Percentiles rank a stretch among this genome's conserved stretches.
phyloP scores from a whole-genome alignment of 1,284 basidiomycete species.

The Melanopsichium pennsylvanicum region DNA sequence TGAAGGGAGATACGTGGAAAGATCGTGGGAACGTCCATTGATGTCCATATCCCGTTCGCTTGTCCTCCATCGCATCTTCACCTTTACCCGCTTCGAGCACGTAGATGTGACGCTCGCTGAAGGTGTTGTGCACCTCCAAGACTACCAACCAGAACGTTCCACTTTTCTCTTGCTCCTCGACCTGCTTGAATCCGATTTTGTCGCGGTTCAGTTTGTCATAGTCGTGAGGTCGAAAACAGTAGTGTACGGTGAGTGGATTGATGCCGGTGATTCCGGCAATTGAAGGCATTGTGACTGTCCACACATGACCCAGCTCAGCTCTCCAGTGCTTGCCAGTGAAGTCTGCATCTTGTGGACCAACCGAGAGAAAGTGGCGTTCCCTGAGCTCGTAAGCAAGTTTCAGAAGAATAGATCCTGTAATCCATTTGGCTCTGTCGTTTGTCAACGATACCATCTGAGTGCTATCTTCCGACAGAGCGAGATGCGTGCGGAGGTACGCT shows the following conservation, averaged over 20 bases:
- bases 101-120: constrained; percentile 76
- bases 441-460: neutral
- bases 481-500: constrained; percentile 24
- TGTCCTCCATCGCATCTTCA: constrained; percentile 65
- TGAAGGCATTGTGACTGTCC: constrained; percentile 73
- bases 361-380: constrained; percentile 15
- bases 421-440: constrained; percentile 14
- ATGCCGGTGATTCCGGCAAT: constrained; percentile 76
- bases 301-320: constrained; percentile 38
- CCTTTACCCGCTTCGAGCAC: constrained; percentile 67
- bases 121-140: constrained; percentile 81
- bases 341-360: constrained; percentile 45
- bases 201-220: neutral
- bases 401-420: constrained; percentile 40
- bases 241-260: constrained; percentile 79
- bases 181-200: no score
- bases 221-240: constrained; percentile 69
- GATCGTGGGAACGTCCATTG: constrained; percentile 77
- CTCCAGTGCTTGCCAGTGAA: constrained; percentile 6
- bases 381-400: constrained; percentile 55
- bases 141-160: constrained; percentile 69
- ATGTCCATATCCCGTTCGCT: constrained; percentile 69
- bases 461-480: neutral
- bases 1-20: constrained; percentile 84
- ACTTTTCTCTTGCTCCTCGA: neutral